phyloP scores from a whole-genome alignment of 208 protist species.

The Leishmania braziliensis region DNA sequence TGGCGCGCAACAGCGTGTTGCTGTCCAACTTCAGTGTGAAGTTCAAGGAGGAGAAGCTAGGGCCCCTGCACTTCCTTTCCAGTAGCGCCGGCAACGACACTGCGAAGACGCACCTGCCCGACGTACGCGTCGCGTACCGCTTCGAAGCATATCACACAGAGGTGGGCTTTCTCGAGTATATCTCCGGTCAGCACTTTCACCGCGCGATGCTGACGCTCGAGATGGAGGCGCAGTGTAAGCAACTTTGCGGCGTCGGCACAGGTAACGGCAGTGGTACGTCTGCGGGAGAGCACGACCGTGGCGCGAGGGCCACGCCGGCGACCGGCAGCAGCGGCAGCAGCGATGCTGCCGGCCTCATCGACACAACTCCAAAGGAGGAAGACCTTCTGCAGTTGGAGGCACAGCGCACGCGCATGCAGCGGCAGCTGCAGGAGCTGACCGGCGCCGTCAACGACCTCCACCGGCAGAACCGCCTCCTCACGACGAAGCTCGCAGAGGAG shows the following conservation, averaged over 20 bases:
- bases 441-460: constrained; percentile 63
- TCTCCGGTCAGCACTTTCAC: constrained; percentile 76
- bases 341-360: constrained; percentile 50
- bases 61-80: constrained; percentile 85
- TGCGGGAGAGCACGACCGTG: not conserved
- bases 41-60: constrained; percentile 88
- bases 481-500: constrained; percentile 82
- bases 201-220: constrained; percentile 70
- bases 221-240: constrained; percentile 58
- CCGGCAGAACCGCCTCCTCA: constrained; percentile 81
- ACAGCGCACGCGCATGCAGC: constrained; percentile 65
- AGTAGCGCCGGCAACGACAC: constrained; percentile 89
- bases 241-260: constrained; percentile 14
- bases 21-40: constrained; percentile 79
- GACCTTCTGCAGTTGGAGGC: constrained; percentile 36
- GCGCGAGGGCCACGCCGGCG: not conserved
- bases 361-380: constrained; percentile 65
- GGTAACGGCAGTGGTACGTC: not conserved
- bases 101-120: constrained; percentile 79
- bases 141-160: constrained; percentile 93
- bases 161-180: constrained; percentile 82
- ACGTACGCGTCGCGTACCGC: constrained; percentile 88
- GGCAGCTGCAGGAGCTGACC: constrained; percentile 64
- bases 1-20: constrained; percentile 90
- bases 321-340: constrained; percentile 9